Percentiles rank a stretch among this genome's conserved stretches.
These are phyloP conservation scores for Plantago elongata DNA, from an alignment of 257 asterid species.

Conservation along the genomic window DNA sequence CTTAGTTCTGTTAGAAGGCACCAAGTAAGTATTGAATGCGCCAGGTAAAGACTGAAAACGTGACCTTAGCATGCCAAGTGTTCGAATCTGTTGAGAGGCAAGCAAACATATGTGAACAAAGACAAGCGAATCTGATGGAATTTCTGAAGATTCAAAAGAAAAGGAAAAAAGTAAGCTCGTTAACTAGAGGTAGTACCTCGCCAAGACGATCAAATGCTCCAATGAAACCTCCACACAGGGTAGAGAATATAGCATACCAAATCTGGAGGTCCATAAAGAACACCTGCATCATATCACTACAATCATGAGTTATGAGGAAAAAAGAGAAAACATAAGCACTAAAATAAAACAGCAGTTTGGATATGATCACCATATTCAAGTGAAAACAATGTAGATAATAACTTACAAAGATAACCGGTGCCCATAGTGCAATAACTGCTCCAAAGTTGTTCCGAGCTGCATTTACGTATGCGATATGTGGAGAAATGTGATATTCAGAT, in stretches of 20 bases:
- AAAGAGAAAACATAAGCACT: conserved; percentile 5
- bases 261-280: conserved; percentile 84
- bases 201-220: conserved; percentile 67
- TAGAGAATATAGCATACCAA: conserved; percentile 58
- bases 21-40: conserved; percentile 77
- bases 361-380: conserved; percentile 5
- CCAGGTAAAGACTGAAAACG: conserved; percentile 85
- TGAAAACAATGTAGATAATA: conserved; percentile 19
- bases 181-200: conserved; percentile 43
- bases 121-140: background rate
- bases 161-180: conserved; percentile 1
- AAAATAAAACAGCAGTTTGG: conserved; percentile 2
- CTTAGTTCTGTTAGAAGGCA: conserved; percentile 62
- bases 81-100: conserved; percentile 57
- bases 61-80: conserved; percentile 83
- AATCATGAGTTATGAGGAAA: conserved; percentile 10
- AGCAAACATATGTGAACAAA: conserved; percentile 15
- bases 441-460: conserved; percentile 60
- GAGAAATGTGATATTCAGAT: background rate
- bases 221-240: conserved; percentile 48
- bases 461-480: conserved; percentile 9
- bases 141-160: background rate
- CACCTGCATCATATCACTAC: conserved; percentile 34
- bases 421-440: conserved; percentile 57
- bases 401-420: conserved; percentile 70